These are phyloP conservation scores for Hura crepitans DNA, from an alignment of 441 rosid genomes.

Conservation along the genomic window DNA sequence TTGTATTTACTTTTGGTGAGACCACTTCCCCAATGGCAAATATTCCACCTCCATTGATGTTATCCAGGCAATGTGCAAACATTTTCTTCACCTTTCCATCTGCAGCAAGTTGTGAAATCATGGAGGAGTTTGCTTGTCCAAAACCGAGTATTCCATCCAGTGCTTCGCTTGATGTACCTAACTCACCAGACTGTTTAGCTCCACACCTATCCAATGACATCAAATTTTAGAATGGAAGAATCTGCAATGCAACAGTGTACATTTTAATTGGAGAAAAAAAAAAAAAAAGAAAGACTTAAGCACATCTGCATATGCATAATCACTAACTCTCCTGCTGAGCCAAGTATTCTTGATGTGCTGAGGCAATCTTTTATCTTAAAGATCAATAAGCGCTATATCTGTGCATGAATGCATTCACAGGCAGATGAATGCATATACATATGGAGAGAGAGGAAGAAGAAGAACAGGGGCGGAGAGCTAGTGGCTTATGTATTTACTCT, in stretches of 20 bases:
- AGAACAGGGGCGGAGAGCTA: not conserved
- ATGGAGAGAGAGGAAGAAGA: not conserved
- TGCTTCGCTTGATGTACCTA: slow-evolving; percentile 56
- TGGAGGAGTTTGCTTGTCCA: slow-evolving; percentile 85
- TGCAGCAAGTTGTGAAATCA: slow-evolving; percentile 77
- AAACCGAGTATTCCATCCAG: slow-evolving; percentile 88
- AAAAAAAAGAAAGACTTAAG: not conserved
- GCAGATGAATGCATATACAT: not conserved
- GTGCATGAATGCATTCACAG: too few relatives aligned
- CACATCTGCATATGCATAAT: not conserved
- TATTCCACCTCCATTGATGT: slow-evolving; percentile 69
- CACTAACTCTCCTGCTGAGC: not conserved
- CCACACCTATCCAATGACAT: slow-evolving; percentile 52
- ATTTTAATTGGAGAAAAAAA: too few relatives aligned
- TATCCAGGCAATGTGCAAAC: slow-evolving; percentile 89
- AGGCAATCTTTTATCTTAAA: not conserved
- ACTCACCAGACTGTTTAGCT: slow-evolving; percentile 70
- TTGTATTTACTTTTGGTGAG: slow-evolving; percentile 68
- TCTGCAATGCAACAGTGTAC: slow-evolving; percentile 7
- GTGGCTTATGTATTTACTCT: not conserved
- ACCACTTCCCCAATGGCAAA: slow-evolving; percentile 81
- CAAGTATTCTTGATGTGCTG: not conserved
- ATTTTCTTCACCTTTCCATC: slow-evolving; percentile 60
- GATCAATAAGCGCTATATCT: not conserved
- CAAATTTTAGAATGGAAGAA: slow-evolving; percentile 13